A percentile compares a stretch with the other conserved stretches of the same genome.
Conservation (phyloP, 2,329 filamentous ascomycete species). For the Rosellinia necatrix region DNA sequence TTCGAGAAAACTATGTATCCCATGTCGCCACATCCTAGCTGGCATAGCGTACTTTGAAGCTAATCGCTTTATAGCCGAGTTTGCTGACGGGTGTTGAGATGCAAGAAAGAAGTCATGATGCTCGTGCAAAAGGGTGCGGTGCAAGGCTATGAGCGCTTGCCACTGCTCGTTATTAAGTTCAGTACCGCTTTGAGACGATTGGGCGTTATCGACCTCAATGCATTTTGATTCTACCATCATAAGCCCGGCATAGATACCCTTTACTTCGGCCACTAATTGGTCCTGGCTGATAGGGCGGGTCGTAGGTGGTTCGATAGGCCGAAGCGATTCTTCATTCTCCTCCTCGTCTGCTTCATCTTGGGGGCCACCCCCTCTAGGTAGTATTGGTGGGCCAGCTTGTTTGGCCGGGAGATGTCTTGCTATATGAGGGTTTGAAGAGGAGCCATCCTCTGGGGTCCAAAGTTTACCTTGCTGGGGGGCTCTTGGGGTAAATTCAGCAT, state of each 20-base stretch:
- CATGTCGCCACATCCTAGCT: constrained; percentile 90
- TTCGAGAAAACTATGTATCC: constrained; percentile 85
- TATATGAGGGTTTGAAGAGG: constrained; percentile 17
- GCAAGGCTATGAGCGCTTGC: constrained; percentile 81
- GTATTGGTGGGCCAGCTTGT: constrained; percentile 2
- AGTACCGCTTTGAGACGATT: constrained; percentile 49
- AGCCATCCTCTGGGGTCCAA: constrained; percentile 32
- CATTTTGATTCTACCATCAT: constrained; percentile 88
- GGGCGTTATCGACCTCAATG: constrained; percentile 76
- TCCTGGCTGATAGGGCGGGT: constrained; percentile 71
- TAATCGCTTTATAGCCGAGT: constrained; percentile 66
- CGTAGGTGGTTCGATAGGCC: constrained; percentile 37
- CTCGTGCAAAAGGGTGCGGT: constrained; percentile 79
- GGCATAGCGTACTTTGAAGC: constrained; percentile 89
- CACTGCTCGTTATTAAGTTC: constrained; percentile 71
- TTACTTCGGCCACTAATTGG: constrained; percentile 80
- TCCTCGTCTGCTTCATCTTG: constrained; percentile 21
- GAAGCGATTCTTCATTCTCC: constrained; percentile 20
- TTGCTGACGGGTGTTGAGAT: constrained; percentile 82
- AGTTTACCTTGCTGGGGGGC: constrained; percentile 30
- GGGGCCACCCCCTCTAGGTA: constrained; percentile 22
- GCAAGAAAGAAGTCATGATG: constrained; percentile 88
- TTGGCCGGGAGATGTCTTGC: constrained; percentile 10
- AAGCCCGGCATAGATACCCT: constrained; percentile 80
- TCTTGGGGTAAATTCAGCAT: constrained; percentile 33